A percentile compares a stretch with the other conserved stretches of the same genome.
These are phyloP conservation scores for Aquilaria sinensis DNA, from an alignment of 345 rosid species.

Conservation along the genomic window DNA sequence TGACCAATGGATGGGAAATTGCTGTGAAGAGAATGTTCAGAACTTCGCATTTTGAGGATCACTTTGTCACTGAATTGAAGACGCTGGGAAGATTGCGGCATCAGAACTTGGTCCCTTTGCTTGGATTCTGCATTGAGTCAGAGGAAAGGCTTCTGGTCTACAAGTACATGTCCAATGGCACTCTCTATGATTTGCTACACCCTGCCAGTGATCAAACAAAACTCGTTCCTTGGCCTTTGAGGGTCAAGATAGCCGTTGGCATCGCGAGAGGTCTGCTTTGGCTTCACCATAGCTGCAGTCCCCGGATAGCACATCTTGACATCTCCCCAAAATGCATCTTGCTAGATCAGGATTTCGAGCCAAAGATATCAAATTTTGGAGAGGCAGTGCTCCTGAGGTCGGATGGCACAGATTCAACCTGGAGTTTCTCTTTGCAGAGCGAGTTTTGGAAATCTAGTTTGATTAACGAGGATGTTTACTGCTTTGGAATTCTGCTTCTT, in stretches of 20 bases:
- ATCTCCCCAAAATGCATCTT: conserved; percentile 13
- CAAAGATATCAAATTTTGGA: background rate
- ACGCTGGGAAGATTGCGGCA: conserved; percentile 2
- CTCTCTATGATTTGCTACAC: conserved; percentile 14
- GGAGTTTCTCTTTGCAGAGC: background rate
- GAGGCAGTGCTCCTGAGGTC: background rate
- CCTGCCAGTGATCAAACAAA: background rate
- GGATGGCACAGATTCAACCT: background rate
- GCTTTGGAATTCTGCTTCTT: conserved; percentile 10
- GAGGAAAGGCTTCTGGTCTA: conserved; percentile 8
- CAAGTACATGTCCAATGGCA: no score
- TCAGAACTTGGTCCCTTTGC: conserved; percentile 9
- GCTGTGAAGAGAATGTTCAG: conserved; percentile 9
- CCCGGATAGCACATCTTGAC: conserved; percentile 12
- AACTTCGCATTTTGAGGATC: background rate
- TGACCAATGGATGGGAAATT: background rate
- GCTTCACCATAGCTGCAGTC: conserved; percentile 19
- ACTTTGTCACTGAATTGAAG: conserved; percentile 6
- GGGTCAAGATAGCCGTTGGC: conserved; percentile 21
- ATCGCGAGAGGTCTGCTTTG: conserved; percentile 22
- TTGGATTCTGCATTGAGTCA: conserved; percentile 18
- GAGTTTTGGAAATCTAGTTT: conserved; percentile 17
- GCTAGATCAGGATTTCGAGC: conserved; percentile 14
- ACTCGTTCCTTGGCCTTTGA: conserved; percentile 17
- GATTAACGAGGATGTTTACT: conserved; percentile 7